A percentile compares a stretch with the other conserved stretches of the same genome.
Conservation (phyloP, 108 stramenopile species). For the Phaeodactylum tricornutum region DNA sequence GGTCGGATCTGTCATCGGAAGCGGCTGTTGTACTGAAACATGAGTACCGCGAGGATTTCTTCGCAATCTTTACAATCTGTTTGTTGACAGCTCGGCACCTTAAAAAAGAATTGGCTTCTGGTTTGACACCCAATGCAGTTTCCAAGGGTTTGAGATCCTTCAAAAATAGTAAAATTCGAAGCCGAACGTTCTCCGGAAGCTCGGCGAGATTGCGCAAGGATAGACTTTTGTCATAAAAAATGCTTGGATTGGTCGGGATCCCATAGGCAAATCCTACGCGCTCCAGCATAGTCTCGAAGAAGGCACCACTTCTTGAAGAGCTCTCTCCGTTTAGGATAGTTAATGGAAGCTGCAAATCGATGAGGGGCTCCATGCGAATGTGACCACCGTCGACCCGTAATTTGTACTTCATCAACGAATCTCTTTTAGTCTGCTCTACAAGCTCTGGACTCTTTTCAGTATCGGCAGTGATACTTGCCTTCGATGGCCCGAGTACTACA, state of each 20-base stretch:
- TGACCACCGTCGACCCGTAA: conserved; percentile 34
- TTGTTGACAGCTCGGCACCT: conserved; percentile 54
- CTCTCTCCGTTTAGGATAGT: conserved; percentile 31
- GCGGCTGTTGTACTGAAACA: not conserved
- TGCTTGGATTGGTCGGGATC: not conserved
- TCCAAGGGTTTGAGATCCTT: conserved; percentile 50
- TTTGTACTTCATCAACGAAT: conserved; percentile 5
- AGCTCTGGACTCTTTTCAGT: not conserved
- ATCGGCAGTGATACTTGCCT: not conserved
- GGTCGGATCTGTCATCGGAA: not conserved
- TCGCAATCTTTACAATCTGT: conserved; percentile 26
- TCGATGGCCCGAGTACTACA: conserved; percentile 4
- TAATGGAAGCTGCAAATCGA: conserved; percentile 38
- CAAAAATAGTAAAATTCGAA: conserved; percentile 59
- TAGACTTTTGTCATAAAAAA: not conserved
- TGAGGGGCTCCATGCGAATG: conserved; percentile 24
- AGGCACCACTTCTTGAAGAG: conserved; percentile 38
- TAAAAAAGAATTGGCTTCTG: conserved; percentile 46
- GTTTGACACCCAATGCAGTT: conserved; percentile 40
- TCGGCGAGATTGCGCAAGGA: conserved; percentile 32
- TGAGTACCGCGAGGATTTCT: not conserved
- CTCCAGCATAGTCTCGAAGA: conserved; percentile 46
- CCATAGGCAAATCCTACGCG: conserved; percentile 33
- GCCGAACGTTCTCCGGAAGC: conserved; percentile 53
- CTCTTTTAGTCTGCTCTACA: not conserved